Percentiles rank a stretch among this genome's conserved stretches.
These are phyloP conservation scores for Leccinum boreale DNA, from an alignment of 768 basidiomycete species.

Conservation along the genomic window DNA sequence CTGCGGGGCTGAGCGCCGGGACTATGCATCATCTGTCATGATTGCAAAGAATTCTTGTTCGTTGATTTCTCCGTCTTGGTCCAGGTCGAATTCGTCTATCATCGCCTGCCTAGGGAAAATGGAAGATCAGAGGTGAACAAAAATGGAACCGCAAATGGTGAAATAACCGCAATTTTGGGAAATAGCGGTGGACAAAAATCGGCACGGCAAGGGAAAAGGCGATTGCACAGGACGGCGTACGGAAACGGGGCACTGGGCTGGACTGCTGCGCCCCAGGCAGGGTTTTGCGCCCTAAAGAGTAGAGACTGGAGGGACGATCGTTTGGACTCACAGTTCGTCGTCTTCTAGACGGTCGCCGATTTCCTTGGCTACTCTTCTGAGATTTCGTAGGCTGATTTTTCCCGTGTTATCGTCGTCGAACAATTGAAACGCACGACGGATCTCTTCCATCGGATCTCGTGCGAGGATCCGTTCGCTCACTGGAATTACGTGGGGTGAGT, in stretches of 20 bases:
- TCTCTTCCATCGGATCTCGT: conserved; percentile 95
- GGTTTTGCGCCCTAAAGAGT: conserved; percentile 15
- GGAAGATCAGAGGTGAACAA: conserved; percentile 31
- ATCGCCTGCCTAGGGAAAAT: conserved; percentile 81
- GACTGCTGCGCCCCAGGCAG: conserved; percentile 22
- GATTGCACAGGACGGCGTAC: conserved; percentile 21
- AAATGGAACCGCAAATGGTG: conserved; percentile 19
- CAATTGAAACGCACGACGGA: conserved; percentile 90
- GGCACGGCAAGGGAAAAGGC: conserved; percentile 14
- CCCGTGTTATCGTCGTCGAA: conserved; percentile 97
- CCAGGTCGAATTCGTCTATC: conserved; percentile 99
- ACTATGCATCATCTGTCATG: conserved; percentile 87
- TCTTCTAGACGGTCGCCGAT: conserved; percentile 94
- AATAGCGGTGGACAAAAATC: conserved; percentile 26
- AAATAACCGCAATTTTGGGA: conserved; percentile 14
- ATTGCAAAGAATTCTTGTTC: conserved; percentile 96
- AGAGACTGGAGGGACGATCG: conserved; percentile 3
- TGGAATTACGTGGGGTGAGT: conserved; percentile 34
- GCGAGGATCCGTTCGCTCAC: conserved; percentile 94
- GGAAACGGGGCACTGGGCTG: conserved; percentile 28
- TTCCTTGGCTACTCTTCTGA: conserved; percentile 93
- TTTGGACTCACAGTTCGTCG: conserved; percentile 84
- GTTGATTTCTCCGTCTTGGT: conserved; percentile 96
- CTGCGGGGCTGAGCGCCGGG: not conserved
- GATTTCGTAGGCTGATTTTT: conserved; percentile 87